Evolutionary conservation across 78 protist species (phyloP).

Genomic region (Dictyostelium purpureum): DNA sequence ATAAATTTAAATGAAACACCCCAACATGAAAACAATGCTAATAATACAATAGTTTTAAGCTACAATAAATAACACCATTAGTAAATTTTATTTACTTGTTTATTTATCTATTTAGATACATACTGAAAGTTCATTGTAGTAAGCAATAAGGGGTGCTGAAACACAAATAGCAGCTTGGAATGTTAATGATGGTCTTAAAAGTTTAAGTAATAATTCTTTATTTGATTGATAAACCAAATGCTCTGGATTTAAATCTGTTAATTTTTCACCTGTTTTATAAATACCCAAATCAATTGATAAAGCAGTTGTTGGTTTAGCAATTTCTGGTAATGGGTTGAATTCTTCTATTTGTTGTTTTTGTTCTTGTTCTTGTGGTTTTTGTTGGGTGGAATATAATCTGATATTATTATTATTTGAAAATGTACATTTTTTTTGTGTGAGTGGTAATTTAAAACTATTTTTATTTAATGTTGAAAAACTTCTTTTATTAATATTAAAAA

Average conservation of each 20-base stretch:
- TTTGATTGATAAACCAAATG: constrained; percentile 5
- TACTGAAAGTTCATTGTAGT: not conserved
- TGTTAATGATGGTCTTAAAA: not conserved
- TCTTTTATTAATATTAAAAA: no score
- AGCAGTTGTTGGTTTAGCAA: not conserved
- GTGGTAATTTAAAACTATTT: no score
- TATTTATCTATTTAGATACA: not conserved
- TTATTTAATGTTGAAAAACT: no score
- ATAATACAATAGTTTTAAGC: not conserved
- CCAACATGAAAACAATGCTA: constrained; percentile 34
- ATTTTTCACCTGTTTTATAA: not conserved
- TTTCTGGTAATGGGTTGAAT: not conserved
- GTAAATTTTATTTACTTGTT: not conserved
- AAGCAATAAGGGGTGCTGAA: not conserved
- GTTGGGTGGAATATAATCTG: not conserved
- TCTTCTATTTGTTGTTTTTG: not conserved
- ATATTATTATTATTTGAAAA: no score
- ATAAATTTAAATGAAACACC: not conserved
- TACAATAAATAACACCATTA: not conserved
- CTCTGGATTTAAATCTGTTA: not conserved
- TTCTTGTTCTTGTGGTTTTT: not conserved
- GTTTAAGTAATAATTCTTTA: not conserved
- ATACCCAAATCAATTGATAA: not conserved
- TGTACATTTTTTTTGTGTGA: no score
- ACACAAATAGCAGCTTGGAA: not conserved